Percentiles rank a stretch among this genome's conserved stretches.
phyloP scores from a whole-genome alignment of 192 early-diverging fungal species.

The Rhizoclosmatium globosum region DNA sequence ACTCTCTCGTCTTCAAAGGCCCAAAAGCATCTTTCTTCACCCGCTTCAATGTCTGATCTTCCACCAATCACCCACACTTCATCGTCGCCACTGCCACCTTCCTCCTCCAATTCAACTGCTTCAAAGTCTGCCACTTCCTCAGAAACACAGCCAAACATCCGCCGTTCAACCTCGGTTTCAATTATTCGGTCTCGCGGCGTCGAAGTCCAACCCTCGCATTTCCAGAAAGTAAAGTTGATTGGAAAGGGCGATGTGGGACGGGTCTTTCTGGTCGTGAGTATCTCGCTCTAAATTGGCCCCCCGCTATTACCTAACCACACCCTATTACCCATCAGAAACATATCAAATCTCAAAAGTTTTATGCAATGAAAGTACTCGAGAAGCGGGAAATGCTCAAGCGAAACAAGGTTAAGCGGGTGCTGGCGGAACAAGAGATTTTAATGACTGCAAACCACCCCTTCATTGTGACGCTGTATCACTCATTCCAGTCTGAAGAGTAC shows the following conservation, averaged over 20 bases:
- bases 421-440: constrained; percentile 96
- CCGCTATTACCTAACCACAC: background rate
- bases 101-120: too few relatives aligned
- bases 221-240: constrained; percentile 87
- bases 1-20: too few relatives aligned
- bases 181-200: constrained; percentile 84
- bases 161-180: constrained; percentile 66
- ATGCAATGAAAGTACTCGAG: constrained; percentile 96
- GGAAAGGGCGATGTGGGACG: constrained; percentile 99
- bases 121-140: too few relatives aligned
- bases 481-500: constrained; percentile 86
- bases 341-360: constrained; percentile 82
- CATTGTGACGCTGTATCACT: constrained; percentile 90
- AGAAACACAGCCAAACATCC: background rate
- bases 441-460: constrained; percentile 88
- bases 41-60: too few relatives aligned
- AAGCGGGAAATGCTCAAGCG: constrained; percentile 98
- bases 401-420: constrained; percentile 97
- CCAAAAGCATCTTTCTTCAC: too few relatives aligned
- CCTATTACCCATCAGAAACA: constrained; percentile 30
- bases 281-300: background rate
- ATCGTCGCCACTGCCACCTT: too few relatives aligned
- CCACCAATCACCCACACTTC: too few relatives aligned
- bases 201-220: constrained; percentile 89
- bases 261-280: constrained; percentile 90